Evolutionary conservation across 164 flowering plant genomes (phyloP).

Genomic region (Tetracentron sinense): DNA sequence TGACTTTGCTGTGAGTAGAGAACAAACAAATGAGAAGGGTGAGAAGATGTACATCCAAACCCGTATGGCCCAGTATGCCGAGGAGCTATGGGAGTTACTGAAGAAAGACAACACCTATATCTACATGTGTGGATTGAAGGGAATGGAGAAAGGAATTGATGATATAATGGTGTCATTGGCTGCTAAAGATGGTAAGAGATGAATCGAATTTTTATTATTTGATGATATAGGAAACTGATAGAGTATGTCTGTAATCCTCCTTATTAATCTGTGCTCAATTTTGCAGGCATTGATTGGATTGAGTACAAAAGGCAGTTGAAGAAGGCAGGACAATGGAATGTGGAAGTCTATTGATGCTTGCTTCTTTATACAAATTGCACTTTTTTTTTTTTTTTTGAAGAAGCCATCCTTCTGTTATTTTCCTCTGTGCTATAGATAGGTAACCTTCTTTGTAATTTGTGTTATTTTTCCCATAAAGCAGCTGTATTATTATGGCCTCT

Average conservation of each 20-base stretch:
- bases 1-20: constrained; percentile 95
- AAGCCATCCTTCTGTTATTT: constrained; percentile 5
- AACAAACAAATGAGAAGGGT: constrained; percentile 83
- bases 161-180: constrained; percentile 86
- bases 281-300: constrained; percentile 79
- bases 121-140: constrained; percentile 95
- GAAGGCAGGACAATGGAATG: constrained; percentile 97
- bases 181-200: constrained; percentile 72
- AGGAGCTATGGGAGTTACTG: constrained; percentile 87
- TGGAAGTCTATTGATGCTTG: constrained; percentile 78
- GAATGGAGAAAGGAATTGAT: constrained; percentile 99
- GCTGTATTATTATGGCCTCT: constrained; percentile 1
- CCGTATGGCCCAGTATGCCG: constrained; percentile 91
- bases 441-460: constrained; percentile 8
- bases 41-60: constrained; percentile 99
- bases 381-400: constrained; percentile 12
- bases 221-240: background rate
- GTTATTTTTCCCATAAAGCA: constrained; percentile 14
- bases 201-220: background rate
- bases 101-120: constrained; percentile 93
- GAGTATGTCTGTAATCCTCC: background rate
- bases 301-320: constrained; percentile 84
- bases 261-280: background rate
- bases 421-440: constrained; percentile 23
- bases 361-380: constrained; percentile 6